Conservation (phyloP, 306 rosid genomes). For the Sesbania bispinosa region DNA sequence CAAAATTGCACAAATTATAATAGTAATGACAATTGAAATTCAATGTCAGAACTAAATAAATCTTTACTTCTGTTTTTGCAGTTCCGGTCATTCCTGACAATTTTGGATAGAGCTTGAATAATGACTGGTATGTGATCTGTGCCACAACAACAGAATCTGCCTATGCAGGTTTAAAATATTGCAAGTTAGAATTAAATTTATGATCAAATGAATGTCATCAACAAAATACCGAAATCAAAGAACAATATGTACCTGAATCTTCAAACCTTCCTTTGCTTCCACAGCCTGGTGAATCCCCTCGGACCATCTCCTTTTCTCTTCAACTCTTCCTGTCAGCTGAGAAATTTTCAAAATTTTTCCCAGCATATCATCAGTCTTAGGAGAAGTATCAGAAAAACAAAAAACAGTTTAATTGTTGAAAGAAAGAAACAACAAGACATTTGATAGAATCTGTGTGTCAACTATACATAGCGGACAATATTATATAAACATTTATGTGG, state of each 20-base stretch:
- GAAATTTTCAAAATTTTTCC: conserved; percentile 22
- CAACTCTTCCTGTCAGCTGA: conserved; percentile 95
- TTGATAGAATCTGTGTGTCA: too few relatives aligned
- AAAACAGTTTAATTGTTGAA: too few relatives aligned
- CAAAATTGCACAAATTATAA: conserved; percentile 20
- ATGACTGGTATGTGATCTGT: conserved; percentile 96
- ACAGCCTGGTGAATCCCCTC: conserved; percentile 99
- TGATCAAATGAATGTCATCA: conserved; percentile 1
- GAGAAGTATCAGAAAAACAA: conserved; percentile 14
- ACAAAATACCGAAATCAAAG: conserved; percentile 18
- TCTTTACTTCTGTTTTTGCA: conserved; percentile 90
- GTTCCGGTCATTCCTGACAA: conserved; percentile 99
- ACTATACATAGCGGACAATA: too few relatives aligned
- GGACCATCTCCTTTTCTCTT: conserved; percentile 98
- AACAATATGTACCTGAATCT: conserved; percentile 71
- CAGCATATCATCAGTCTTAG: conserved; percentile 18
- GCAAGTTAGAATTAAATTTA: conserved; percentile 33
- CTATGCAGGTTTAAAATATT: conserved; percentile 44
- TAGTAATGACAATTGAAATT: conserved; percentile 21
- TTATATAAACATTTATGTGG: too few relatives aligned
- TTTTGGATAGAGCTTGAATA: conserved; percentile 95
- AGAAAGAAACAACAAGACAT: too few relatives aligned
- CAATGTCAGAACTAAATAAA: conserved; percentile 26
- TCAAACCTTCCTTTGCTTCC: conserved; percentile 95
- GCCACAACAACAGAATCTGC: conserved; percentile 98